Conservation (phyloP, 495 filamentous ascomycete genomes). For the Amorphotheca resinae region DNA sequence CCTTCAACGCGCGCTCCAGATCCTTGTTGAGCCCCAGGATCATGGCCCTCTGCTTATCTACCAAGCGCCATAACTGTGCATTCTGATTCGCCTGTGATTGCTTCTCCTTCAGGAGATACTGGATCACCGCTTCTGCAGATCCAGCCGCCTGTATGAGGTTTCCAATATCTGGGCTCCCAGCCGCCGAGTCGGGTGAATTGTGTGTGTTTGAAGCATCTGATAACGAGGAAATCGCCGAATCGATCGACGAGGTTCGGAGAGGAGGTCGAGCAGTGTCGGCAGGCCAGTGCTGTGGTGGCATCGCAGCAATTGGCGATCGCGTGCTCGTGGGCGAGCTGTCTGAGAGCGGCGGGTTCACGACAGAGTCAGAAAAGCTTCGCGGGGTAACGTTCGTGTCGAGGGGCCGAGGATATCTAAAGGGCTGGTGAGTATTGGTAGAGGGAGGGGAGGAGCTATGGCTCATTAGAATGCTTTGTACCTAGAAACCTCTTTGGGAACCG, state of each 20-base stretch:
- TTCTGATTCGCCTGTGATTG: slow-evolving; percentile 79
- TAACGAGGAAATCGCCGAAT: slow-evolving; percentile 81
- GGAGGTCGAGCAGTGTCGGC: slow-evolving; percentile 17
- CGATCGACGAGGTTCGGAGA: slow-evolving; percentile 83
- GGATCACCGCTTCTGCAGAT: slow-evolving; percentile 78
- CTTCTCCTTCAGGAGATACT: slow-evolving; percentile 84
- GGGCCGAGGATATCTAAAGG: slow-evolving; percentile 10
- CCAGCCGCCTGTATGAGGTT: slow-evolving; percentile 71
- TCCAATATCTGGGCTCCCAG: slow-evolving; percentile 47
- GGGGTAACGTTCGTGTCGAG: slow-evolving; percentile 16
- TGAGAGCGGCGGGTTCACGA: slow-evolving; percentile 15
- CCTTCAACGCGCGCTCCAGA: slow-evolving; percentile 79
- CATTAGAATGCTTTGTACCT: slow-evolving; percentile 4
- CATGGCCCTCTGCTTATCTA: slow-evolving; percentile 92
- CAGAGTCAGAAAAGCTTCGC: slow-evolving; percentile 22
- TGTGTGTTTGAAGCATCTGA: slow-evolving; percentile 56
- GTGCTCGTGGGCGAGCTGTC: slow-evolving; percentile 11
- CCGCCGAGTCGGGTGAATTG: slow-evolving; percentile 37
- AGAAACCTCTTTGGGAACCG: slow-evolving; percentile 6
- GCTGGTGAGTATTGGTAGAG: not conserved
- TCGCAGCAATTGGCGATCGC: slow-evolving; percentile 19
- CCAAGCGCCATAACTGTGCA: slow-evolving; percentile 82
- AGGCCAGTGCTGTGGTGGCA: slow-evolving; percentile 16
- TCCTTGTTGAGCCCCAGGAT: slow-evolving; percentile 92
- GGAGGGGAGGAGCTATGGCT: not conserved